Conservation (phyloP, 2,329 filamentous ascomycete genomes). For the Hypoxylon sp. region DNA sequence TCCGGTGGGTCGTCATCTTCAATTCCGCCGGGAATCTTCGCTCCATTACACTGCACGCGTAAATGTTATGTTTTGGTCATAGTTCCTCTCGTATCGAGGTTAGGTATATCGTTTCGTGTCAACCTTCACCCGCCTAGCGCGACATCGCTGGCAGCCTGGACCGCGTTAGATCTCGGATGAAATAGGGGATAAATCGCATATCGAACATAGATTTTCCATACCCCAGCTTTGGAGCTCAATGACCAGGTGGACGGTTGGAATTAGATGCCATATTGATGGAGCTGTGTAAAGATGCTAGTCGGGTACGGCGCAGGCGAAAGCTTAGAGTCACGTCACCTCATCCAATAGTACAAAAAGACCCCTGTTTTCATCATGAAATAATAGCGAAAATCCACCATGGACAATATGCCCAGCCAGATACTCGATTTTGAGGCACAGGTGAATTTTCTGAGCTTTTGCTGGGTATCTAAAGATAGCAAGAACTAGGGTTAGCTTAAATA, state of each 20-base stretch:
- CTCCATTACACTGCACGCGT: conserved; percentile 39
- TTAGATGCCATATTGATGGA: conserved; percentile 17
- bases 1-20: conserved; percentile 36
- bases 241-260: conserved; percentile 5
- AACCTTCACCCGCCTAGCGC: conserved; percentile 39
- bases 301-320: no score
- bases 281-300: neutral
- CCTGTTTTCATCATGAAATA: no score
- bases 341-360: no score
- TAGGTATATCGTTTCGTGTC: conserved; percentile 7
- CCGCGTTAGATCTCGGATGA: conserved; percentile 8
- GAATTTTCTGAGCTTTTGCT: no score
- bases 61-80: neutral
- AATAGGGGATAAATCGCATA: conserved; percentile 6
- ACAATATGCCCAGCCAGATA: no score
- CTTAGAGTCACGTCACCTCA: no score
- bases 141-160: conserved; percentile 40
- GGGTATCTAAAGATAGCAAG: no score
- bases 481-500: no score
- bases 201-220: conserved; percentile 44
- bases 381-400: no score
- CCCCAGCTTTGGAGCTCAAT: conserved; percentile 34
- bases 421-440: no score
- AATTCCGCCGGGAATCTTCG: conserved; percentile 23
- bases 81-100: no score